phyloP scores from a whole-genome alignment of 345 rosid genomes.

The Eucalyptus regnans region DNA sequence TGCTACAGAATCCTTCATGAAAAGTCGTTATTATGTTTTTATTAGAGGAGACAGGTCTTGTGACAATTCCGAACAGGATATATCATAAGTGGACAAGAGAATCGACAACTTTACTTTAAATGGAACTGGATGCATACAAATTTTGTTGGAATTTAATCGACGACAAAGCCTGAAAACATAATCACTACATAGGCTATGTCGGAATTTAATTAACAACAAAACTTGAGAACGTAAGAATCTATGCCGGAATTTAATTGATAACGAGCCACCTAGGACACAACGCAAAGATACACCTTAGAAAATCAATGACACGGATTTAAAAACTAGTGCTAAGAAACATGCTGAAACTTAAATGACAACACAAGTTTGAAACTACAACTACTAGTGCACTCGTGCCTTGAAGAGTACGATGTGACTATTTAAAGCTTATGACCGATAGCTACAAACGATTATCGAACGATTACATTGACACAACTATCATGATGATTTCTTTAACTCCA shows the following conservation, averaged over 20 bases:
- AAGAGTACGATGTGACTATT: background rate
- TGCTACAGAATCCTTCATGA: accelerated
- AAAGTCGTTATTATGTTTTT: too few species aligned
- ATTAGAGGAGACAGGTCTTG: background rate
- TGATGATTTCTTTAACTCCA: too few species aligned
- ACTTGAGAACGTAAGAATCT: too few species aligned
- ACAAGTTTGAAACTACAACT: background rate
- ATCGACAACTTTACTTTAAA: background rate
- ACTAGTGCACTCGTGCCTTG: background rate
- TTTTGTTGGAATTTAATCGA: background rate
- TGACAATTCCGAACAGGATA: accelerated
- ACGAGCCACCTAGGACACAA: background rate
- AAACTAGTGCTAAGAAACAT: background rate
- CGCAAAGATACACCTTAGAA: background rate
- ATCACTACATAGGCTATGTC: background rate
- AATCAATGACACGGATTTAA: background rate
- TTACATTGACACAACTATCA: background rate
- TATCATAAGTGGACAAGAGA: background rate
- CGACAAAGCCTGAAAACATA: accelerated
- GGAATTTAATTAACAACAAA: background rate
- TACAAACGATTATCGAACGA: too few species aligned
- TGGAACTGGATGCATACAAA: background rate
- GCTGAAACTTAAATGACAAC: background rate
- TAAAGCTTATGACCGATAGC: background rate
- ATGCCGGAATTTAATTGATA: background rate